Base-by-base conservation (phyloP, 148 eudicot species). In the Silene uniflora region DNA sequence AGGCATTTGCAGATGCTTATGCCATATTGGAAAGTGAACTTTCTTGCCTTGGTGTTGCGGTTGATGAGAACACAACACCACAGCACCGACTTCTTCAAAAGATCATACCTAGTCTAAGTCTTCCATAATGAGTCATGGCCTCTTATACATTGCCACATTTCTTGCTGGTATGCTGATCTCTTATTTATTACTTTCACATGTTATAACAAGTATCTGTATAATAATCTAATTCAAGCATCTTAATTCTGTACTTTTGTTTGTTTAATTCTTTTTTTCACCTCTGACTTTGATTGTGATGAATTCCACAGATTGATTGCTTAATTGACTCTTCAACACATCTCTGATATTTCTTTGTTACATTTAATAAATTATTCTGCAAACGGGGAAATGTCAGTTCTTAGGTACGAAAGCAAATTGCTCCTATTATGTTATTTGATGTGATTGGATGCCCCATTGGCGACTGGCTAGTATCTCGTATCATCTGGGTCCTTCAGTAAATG, bases 1-100 rank as follows among this genome's bases (percentile, higher is more conserved):
- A 91, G 98, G 97, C 98, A 60, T 95, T 95, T 90, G 97, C 98
- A 35, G 98, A 95, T 88, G 98, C 98, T 64, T 89, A 95, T 83
- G 73, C 91, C 81, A 81, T 78, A 65, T 78, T 92, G 73, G 93
- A 88, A 73, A 87, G 79, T 80, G 92, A 89, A 81, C 81, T 88
- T 10, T 52, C 84, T 44, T 85, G 72, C 81, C 82, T 88, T 73
- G 78, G 81, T 24, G 78, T 46, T 73, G 81, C 81, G 58, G 82
- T 69, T 75, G 93, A 85, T 75, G 80, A 71, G 52, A 80, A 74
- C 78, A 58, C 74, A 39, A 72, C 80, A 75, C 80, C 88, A 44
- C 81, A 76, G 22, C 83, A 79, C 60, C 85, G 84, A 75, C 76
- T 95, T 70, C 98, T 95, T 79, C 92, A 84, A 67, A 89, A 89